Percentiles rank a stretch among this genome's conserved stretches.
phyloP scores from a whole-genome alignment of 352 stramenopile species.

The Pythium scleroteichum region DNA sequence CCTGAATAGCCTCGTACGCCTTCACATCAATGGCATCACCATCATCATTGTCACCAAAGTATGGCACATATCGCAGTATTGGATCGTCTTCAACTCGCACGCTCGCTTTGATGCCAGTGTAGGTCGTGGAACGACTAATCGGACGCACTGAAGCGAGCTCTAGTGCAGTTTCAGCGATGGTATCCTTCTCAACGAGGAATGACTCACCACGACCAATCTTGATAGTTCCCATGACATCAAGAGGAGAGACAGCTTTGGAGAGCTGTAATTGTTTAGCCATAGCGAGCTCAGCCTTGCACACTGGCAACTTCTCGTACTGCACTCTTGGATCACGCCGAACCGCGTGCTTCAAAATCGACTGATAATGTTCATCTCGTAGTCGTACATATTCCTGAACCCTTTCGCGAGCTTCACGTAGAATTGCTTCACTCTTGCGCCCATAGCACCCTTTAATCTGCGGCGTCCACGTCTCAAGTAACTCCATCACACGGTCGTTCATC shows the following conservation, averaged over 20 bases:
- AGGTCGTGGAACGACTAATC: conserved; percentile 70
- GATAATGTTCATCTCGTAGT: conserved; percentile 9
- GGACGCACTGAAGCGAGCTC: conserved; percentile 33
- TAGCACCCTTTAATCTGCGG: conserved; percentile 55
- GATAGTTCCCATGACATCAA: conserved; percentile 15
- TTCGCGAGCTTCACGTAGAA: conserved; percentile 44
- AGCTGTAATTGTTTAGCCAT: conserved; percentile 22
- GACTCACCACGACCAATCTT: conserved; percentile 26
- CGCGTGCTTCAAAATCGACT: conserved; percentile 5
- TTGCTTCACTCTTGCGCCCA: conserved; percentile 43
- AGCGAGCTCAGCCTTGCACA: conserved; percentile 11
- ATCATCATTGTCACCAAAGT: conserved; percentile 91
- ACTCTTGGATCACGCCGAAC: neutral
- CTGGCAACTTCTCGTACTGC: conserved; percentile 4
- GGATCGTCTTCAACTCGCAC: conserved; percentile 85
- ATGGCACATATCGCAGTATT: conserved; percentile 88
- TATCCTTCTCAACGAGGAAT: conserved; percentile 28
- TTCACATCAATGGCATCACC: conserved; percentile 75
- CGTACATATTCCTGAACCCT: conserved; percentile 30
- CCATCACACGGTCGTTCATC: conserved; percentile 46
- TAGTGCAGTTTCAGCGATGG: conserved; percentile 10
- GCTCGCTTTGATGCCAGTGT: conserved; percentile 66
- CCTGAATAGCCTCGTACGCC: conserved; percentile 58
- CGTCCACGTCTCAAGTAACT: conserved; percentile 43
- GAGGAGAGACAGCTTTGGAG: conserved; percentile 4